These are phyloP conservation scores for Lecanosticta acicola DNA, from an alignment of 2,329 filamentous ascomycete genomes.

Conservation along the genomic window DNA sequence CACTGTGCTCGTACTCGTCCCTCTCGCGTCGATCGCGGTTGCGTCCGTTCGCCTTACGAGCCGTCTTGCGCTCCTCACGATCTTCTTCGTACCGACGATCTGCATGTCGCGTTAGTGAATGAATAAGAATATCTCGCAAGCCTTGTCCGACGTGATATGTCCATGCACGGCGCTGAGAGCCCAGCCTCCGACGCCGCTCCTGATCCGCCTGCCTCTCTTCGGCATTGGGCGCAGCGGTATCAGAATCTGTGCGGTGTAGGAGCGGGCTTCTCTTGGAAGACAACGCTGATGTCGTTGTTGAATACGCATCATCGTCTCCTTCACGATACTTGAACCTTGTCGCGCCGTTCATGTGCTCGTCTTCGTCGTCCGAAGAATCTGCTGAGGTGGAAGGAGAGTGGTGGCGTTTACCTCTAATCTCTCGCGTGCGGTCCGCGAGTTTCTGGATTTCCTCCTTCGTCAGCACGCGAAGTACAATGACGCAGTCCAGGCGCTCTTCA, in stretches of 20 bases:
- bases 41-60: conserved; percentile 23
- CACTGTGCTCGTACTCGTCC: conserved; percentile 33
- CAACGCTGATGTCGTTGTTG: conserved; percentile 1
- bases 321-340: conserved; percentile 7
- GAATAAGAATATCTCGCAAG: conserved; percentile 8
- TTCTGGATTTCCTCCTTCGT: conserved; percentile 84
- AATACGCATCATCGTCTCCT: neutral
- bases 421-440: conserved; percentile 73
- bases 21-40: conserved; percentile 26
- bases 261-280: conserved; percentile 1
- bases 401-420: conserved; percentile 57
- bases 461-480: conserved; percentile 84
- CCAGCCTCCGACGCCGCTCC: conserved; percentile 6
- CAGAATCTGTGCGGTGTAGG: conserved; percentile 13
- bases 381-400: conserved; percentile 6
- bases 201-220: conserved; percentile 15
- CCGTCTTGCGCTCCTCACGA: conserved; percentile 24
- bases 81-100: conserved; percentile 31
- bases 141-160: conserved; percentile 9
- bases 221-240: conserved; percentile 13
- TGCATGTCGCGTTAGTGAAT: conserved; percentile 21
- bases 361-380: conserved; percentile 2
- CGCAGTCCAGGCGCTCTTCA: conserved; percentile 86
- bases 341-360: conserved; percentile 10
- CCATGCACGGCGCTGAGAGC: conserved; percentile 7